Evolutionary conservation across 2,329 filamentous ascomycete genomes (phyloP).

Genomic region (Blastomyces parvus): DNA sequence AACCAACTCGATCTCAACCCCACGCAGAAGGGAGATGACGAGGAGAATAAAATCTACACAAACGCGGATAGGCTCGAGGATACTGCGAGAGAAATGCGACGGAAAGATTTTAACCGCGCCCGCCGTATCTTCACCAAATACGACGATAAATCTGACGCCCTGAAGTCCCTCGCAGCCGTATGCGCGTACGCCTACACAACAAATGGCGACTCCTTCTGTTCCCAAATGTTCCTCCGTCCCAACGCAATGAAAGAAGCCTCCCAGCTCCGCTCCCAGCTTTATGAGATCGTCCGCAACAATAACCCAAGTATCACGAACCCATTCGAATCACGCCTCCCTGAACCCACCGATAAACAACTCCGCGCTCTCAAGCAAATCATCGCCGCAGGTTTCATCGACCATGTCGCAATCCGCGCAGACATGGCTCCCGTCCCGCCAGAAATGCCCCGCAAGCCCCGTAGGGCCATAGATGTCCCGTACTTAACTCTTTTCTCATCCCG

Average conservation of each 20-base stretch:
- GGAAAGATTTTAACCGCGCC: slow-evolving; percentile 58
- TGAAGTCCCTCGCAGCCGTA: slow-evolving; percentile 82
- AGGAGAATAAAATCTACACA: slow-evolving; percentile 41
- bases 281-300: slow-evolving; percentile 66
- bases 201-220: slow-evolving; percentile 61
- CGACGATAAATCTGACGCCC: slow-evolving; percentile 74
- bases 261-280: slow-evolving; percentile 74
- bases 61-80: slow-evolving; percentile 64
- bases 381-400: slow-evolving; percentile 85
- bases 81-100: slow-evolving; percentile 55
- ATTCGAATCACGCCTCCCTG: slow-evolving; percentile 44
- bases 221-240: slow-evolving; percentile 70
- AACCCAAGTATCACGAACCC: slow-evolving; percentile 43
- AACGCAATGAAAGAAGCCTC: slow-evolving; percentile 81
- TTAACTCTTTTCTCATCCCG: slow-evolving; percentile 68
- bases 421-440: slow-evolving; percentile 65
- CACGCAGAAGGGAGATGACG: slow-evolving; percentile 32
- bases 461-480: slow-evolving; percentile 90
- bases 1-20: slow-evolving; percentile 60
- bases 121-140: slow-evolving; percentile 70
- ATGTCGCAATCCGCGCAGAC: slow-evolving; percentile 86
- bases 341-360: slow-evolving; percentile 58
- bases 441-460: slow-evolving; percentile 57
- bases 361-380: slow-evolving; percentile 82
- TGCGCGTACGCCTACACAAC: slow-evolving; percentile 74